Evolutionary conservation across 371 early-diverging fungal species (phyloP), one percentile per base, ranked within the genome.

Genomic region (Homolaphlyctis polyrhiza): DNA sequence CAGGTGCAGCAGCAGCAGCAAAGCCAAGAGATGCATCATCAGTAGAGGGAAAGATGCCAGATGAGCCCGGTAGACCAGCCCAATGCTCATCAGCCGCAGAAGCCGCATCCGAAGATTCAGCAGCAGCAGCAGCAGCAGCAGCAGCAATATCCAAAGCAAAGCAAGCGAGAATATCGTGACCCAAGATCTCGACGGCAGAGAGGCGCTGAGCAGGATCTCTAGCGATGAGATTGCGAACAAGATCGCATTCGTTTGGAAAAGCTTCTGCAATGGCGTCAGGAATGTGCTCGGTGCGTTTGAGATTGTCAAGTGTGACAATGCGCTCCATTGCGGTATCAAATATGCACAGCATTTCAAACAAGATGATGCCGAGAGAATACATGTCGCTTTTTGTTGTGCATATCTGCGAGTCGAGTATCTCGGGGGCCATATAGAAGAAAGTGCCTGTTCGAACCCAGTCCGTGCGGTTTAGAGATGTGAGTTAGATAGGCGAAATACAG

Each of bases 291-390:
- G 16, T 23, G 16, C 45, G 45, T 23, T 45, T 45, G 45, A 45
- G 45, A 18, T 16, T 45, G 23, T 45, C 45, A 16, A 45, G 23
- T 45, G 23, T 23, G n/a, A n/a, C 52, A 25, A 21, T 87, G 1
- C 93, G 85, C 65, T 92, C 91, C 90, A 91, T 91, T 6, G 78
- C 84, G 0, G 91, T 91, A 4, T 74, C 64, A 59, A 92, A 76
- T 18, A 85, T 85, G 45, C 82, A 81, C 57, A 87, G 80, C 75
- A 92, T 78, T 71, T 92, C 92, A 67, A 90, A 88, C 48, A 92
- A 82, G n/a, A 92, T 82, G 45, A 79, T 73, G 13, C 78, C 79
- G 18, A 76, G 65, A 29, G 88, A 86, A 71, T 89, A 91, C 77
- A 90, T 89, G 67, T 91, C 91, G n/a, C 79, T 80, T 66, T 86